These are phyloP conservation scores for Mycotypha africana DNA, from an alignment of 371 early-diverging fungal genomes.

Conservation along the genomic window DNA sequence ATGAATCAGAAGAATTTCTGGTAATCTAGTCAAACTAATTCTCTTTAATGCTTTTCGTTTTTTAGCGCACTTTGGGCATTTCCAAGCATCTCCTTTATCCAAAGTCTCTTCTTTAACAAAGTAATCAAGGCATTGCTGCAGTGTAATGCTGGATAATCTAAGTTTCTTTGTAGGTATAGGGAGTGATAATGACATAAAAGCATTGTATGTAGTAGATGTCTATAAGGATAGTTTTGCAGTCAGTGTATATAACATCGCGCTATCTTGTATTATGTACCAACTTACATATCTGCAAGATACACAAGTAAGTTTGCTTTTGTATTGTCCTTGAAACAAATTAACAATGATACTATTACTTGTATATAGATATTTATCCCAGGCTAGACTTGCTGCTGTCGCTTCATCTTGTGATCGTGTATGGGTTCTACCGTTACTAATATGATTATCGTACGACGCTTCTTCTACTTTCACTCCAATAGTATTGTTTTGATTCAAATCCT, in stretches of 20 bases:
- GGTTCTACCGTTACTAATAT: too few relatives aligned
- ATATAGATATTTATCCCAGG: constrained; percentile 75
- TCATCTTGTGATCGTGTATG: too few relatives aligned
- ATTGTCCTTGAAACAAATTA: constrained; percentile 84
- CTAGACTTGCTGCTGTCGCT: constrained; percentile 56
- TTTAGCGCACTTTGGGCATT: constrained; percentile 80
- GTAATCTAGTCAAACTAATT: constrained; percentile 75
- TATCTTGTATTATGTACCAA: too few relatives aligned
- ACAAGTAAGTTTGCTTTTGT: constrained; percentile 76
- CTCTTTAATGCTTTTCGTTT: constrained; percentile 74
- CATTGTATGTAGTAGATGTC: constrained; percentile 87
- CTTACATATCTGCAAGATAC: constrained; percentile 70
- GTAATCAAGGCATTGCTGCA: constrained; percentile 80
- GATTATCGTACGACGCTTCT: constrained; percentile 27
- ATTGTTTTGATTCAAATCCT: constrained; percentile 54
- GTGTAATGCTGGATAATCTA: constrained; percentile 34
- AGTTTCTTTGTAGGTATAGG: constrained; percentile 72
- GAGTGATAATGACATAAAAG: constrained; percentile 89
- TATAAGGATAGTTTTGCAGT: too few relatives aligned
- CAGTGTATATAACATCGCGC: too few relatives aligned
- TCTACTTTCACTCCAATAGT: constrained; percentile 7
- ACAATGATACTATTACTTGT: constrained; percentile 86
- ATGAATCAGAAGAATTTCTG: constrained; percentile 86
- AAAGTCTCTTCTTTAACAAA: constrained; percentile 84
- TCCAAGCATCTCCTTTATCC: constrained; percentile 88